Evolutionary conservation across 331 rosid species (phyloP).

Genomic region (Spiraea crenata): DNA sequence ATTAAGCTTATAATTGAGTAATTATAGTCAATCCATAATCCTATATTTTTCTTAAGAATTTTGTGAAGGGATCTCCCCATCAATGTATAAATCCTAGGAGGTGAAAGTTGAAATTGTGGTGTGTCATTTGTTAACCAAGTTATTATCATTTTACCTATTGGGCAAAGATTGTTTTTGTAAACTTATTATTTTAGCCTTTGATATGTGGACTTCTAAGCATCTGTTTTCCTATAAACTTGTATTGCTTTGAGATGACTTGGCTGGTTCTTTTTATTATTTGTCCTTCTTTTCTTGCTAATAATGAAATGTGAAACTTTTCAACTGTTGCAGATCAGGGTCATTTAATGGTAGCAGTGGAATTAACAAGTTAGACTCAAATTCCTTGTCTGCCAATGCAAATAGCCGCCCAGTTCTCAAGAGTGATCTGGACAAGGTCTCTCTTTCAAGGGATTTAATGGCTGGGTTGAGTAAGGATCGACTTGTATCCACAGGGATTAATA

Average conservation of each 20-base stretch:
- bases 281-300: neutral
- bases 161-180: neutral
- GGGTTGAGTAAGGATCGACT: conserved; percentile 57
- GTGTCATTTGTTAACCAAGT: neutral
- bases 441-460: conserved; percentile 48
- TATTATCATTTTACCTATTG: neutral
- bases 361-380: conserved; percentile 52
- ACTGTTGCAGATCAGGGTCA: conserved; percentile 58
- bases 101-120: neutral
- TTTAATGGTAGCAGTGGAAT: conserved; percentile 37
- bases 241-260: neutral
- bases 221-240: neutral
- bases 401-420: conserved; percentile 43
- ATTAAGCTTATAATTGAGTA: neutral
- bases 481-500: conserved; percentile 55
- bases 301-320: neutral
- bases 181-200: neutral
- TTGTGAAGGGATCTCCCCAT: neutral
- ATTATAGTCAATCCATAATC: neutral
- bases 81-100: neutral
- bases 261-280: neutral
- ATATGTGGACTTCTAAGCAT: neutral
- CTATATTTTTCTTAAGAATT: neutral
- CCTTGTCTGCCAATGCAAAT: conserved; percentile 48
- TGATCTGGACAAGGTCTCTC: conserved; percentile 56